Evolutionary conservation across 805 yeast genomes (phyloP), one percentile per base, ranked within the genome.

Genomic region (Aciculoconidium aculeatum): DNA sequence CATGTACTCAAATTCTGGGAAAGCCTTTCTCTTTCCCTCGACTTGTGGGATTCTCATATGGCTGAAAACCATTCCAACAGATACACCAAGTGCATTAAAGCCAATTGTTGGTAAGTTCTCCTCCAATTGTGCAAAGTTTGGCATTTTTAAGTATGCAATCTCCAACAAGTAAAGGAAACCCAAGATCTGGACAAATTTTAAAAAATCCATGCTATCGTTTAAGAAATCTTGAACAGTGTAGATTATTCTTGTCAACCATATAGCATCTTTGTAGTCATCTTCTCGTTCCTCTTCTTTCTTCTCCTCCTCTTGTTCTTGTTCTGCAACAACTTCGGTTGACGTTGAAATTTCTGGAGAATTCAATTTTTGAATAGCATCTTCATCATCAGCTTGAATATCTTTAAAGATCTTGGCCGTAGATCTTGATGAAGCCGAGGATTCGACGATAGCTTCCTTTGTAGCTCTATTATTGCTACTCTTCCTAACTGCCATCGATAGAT

Each of bases 1-100:
- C 7, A 64, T 19, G 27, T 50, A 42, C 40, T 63, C 57, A 41
- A 63, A 65, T 22, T 57, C 61, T 10, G 70, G 70, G 30, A 54
- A 40, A 10, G 27, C 28, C 9, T 14, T 32, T 12, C 23, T 35
- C 40, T 23, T 45, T 44, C 26, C 42, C 39, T 22, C 28, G 6
- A 24, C 31, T 3, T 35, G 38, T 2, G 51, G 38, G 15, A 46
- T 43, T 23, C 24, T 37, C 16, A 29, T 15, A 34, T 51, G 53
- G 22, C 52, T 45, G 30, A 59, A 44, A 15, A 51, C 26, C 35
- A 53, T 34, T 11, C 58, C 65, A 15, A 55, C 25, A 2, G 45
- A 17, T 3, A 59, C 52, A 4, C 66, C 69, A 15, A 53, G 12
- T 5, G 45, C 41, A 38, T 61, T 64, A 46, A 59, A 61, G 4